Evolutionary conservation across 2,329 filamentous ascomycete species (phyloP), one percentile per base, ranked within the genome.

Genomic region (Dothideomycetidae sp.): DNA sequence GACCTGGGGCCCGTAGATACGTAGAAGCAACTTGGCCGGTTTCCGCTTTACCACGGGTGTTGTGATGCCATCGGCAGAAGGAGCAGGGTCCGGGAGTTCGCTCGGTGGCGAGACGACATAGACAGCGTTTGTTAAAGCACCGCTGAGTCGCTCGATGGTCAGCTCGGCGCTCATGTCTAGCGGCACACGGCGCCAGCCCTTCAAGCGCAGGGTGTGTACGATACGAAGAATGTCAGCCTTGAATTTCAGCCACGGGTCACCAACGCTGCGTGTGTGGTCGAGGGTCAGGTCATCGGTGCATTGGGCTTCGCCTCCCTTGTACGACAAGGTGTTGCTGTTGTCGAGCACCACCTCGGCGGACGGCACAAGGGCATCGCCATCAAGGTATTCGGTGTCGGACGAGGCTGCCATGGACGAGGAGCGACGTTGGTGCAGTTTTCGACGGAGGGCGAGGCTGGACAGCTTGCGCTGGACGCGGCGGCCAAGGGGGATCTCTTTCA

Each of bases 41-140:
- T 65, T 63, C 39, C 62, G 68, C 44, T 55, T 63, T 45, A 62
- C 55, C 11, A 56, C 45, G 14, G 46, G 46, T 3, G 48, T 50
- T 9, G 16, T 17, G 3, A n/a, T 14, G 14, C 28, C 29, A 16
- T 48, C 46, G 28, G 48, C 47, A 10, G 26, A 12, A 10, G 17
- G 13, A 5, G 16, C n/a, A 5, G 29, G 17, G 5, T 47, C 39
- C 21, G 64, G 59, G 9, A 85, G 48, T 23, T 80, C 67, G 28
- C 71, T 63, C 0, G 88, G 86, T 2, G 88, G 86, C 1, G 75
- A 80, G 14, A 96, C 85, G 35, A 93, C 85, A 53, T 96, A 98
- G 23, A 98, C 86, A 9, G 88, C 85, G 54, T 98, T 98, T 13
- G 90, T 98, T 47, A 98, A 62, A 5, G 90, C 90, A 43, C 90